These are phyloP conservation scores for Pyricularia pennisetigena DNA, from an alignment of 2,329 filamentous ascomycete genomes.

Conservation along the genomic window DNA sequence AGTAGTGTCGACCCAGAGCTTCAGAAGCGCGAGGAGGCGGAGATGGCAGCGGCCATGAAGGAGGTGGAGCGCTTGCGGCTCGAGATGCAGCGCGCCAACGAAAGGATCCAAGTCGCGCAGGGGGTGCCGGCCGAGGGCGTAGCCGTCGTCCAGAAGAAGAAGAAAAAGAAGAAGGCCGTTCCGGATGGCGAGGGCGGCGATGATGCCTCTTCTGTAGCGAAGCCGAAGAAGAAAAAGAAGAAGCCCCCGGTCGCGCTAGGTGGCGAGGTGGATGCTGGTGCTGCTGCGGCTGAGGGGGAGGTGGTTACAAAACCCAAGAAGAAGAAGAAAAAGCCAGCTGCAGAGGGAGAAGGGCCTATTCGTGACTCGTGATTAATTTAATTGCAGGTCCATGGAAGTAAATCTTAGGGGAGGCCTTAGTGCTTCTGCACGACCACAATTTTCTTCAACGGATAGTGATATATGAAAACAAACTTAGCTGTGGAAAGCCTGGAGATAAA, in stretches of 20 bases:
- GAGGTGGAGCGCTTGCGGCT: slow-evolving; percentile 79
- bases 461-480: neutral
- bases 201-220: slow-evolving; percentile 9
- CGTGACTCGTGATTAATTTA: neutral
- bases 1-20: slow-evolving; percentile 48
- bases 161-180: slow-evolving; percentile 27
- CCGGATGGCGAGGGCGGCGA: slow-evolving; percentile 7
- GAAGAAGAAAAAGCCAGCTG: slow-evolving; percentile 16
- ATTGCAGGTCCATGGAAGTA: neutral
- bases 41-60: slow-evolving; percentile 81
- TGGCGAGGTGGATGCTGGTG: slow-evolving; percentile 5
- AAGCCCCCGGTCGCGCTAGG: slow-evolving; percentile 7
- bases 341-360: neutral
- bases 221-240: slow-evolving; percentile 21
- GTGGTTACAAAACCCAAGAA: slow-evolving; percentile 17
- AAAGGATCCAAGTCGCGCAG: slow-evolving; percentile 61
- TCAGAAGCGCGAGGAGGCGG: slow-evolving; percentile 67
- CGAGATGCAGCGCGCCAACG: slow-evolving; percentile 79
- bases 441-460: neutral
- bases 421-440: neutral
- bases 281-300: slow-evolving; percentile 5
- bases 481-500: neutral
- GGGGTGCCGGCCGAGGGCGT: slow-evolving; percentile 57
- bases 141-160: slow-evolving; percentile 59
- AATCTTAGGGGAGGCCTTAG: neutral